Base-by-base conservation (phyloP, 805 yeast genomes). In the Myxozyma neglecta region DNA sequence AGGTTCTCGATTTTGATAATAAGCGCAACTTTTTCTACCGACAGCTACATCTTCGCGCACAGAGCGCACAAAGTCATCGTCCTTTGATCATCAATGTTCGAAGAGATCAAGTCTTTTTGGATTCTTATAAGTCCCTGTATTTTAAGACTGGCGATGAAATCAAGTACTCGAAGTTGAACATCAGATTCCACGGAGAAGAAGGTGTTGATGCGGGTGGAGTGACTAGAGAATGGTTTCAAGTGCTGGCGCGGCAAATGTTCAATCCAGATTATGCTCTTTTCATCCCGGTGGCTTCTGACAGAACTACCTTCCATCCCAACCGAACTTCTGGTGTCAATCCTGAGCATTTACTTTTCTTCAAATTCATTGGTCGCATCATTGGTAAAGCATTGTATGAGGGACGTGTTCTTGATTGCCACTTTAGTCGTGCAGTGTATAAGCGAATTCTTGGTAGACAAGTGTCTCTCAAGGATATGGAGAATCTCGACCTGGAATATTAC, bases 131-230 rank as follows among this genome's bases (percentile, higher is more conserved):
- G 54, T 80, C 93, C 0, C 75, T 92, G 45, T 89, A 90, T 71
- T 90, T 87, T 79, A 89, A 90, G 69, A 77, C 88, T 0, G 83
- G 84, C 37, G 89, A 85, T 9, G 93, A 88, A 59, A 84, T 91
- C 70, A 83, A 85, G 68, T 80, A 84, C 53, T 81, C 92, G 1
- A 87, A 86, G 67, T 76, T 94, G 68, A 92, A 88, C 54, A 84
- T 94, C 46, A 81, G 82, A n/a, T 94, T 94, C 77, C 85, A 85
- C 65, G 97, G 96, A 1, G 99, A 94, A 74, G 88, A 88, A 57
- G 99, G 98, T 68, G 89, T 94, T 53, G 99, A 94, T 79, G 99
- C 97, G 2, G 99, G 99, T 68, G 99, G 99, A 45, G 86, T 94
- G 14, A 89, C 97, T 0, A 81, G 99, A 70, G 99, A 94, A 73